Percentiles rank a stretch among this genome's conserved stretches.
These are phyloP conservation scores for Betula pendula DNA, from an alignment of 306 rosid genomes.

Conservation along the genomic window DNA sequence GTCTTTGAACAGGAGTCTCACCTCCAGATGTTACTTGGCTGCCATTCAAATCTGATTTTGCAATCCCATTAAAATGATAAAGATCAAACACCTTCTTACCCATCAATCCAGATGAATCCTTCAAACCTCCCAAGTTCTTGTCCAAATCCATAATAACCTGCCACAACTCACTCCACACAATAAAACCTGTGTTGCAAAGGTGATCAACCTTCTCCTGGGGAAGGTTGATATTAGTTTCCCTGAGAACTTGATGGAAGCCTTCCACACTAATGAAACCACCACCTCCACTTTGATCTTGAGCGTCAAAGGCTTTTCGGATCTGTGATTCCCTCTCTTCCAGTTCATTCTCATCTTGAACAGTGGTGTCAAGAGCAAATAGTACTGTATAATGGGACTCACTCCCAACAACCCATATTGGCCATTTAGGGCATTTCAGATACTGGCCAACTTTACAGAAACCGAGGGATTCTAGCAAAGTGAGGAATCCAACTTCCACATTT, in stretches of 20 bases:
- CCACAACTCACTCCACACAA: conserved; percentile 99
- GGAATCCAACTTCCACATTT: conserved; percentile 91
- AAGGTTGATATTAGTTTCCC: conserved; percentile 64
- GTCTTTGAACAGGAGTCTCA: conserved; percentile 82
- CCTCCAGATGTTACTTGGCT: conserved; percentile 59
- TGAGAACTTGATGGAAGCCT: conserved; percentile 82
- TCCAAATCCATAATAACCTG: conserved; percentile 90
- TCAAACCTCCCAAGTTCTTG: conserved; percentile 82
- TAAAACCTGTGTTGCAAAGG: conserved; percentile 75
- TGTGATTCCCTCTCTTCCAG: conserved; percentile 89
- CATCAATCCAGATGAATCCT: conserved; percentile 93
- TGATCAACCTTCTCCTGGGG: conserved; percentile 72
- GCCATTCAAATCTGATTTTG: conserved; percentile 88
- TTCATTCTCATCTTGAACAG: conserved; percentile 90
- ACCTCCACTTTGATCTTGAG: conserved; percentile 95
- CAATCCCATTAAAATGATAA: conserved; percentile 95
- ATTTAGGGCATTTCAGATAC: conserved; percentile 74
- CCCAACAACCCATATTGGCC: conserved; percentile 98
- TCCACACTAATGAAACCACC: conserved; percentile 95
- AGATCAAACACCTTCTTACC: conserved; percentile 92
- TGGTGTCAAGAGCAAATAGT: conserved; percentile 75
- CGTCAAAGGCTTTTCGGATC: conserved; percentile 88
- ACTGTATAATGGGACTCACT: conserved; percentile 97
- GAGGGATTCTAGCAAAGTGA: conserved; percentile 79
- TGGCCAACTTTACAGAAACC: conserved; percentile 94